Evolutionary conservation across 2,329 filamentous ascomycete genomes (phyloP).

Genomic region (Cladosporium sp.): DNA sequence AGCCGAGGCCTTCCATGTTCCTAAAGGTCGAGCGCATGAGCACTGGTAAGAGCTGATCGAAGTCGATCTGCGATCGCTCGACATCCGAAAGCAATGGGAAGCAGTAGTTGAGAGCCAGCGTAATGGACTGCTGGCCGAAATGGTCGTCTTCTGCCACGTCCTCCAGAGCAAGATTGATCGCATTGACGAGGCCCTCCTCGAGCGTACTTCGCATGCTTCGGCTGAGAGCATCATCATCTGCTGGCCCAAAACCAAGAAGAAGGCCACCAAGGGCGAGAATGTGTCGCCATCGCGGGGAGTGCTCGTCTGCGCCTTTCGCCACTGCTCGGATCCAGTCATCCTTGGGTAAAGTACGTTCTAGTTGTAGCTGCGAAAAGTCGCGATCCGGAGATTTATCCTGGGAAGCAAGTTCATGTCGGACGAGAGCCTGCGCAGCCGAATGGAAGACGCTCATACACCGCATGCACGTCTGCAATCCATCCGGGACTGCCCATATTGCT

Average conservation of each 20-base stretch:
- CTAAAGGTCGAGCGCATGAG: conserved; percentile 65
- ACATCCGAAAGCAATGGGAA: conserved; percentile 66
- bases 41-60: conserved; percentile 65
- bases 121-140: conserved; percentile 48
- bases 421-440: conserved; percentile 56
- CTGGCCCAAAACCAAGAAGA: conserved; percentile 68
- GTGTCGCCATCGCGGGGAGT: conserved; percentile 73
- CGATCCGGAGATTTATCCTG: conserved; percentile 22
- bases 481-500: conserved; percentile 63
- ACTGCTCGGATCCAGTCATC: conserved; percentile 58
- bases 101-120: conserved; percentile 70
- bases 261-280: conserved; percentile 75
- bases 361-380: conserved; percentile 25
- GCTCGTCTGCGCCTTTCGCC: conserved; percentile 57
- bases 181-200: conserved; percentile 70
- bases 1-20: conserved; percentile 67
- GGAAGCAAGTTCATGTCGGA: conserved; percentile 45
- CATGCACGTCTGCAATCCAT: conserved; percentile 60
- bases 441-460: conserved; percentile 69
- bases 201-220: conserved; percentile 61
- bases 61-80: conserved; percentile 58
- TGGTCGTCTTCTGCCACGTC: conserved; percentile 52
- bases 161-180: conserved; percentile 69
- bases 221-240: conserved; percentile 61
- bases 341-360: conserved; percentile 32